Evolutionary conservation across 768 basidiomycete genomes (phyloP).

Genomic region (Lentinula sp.): DNA sequence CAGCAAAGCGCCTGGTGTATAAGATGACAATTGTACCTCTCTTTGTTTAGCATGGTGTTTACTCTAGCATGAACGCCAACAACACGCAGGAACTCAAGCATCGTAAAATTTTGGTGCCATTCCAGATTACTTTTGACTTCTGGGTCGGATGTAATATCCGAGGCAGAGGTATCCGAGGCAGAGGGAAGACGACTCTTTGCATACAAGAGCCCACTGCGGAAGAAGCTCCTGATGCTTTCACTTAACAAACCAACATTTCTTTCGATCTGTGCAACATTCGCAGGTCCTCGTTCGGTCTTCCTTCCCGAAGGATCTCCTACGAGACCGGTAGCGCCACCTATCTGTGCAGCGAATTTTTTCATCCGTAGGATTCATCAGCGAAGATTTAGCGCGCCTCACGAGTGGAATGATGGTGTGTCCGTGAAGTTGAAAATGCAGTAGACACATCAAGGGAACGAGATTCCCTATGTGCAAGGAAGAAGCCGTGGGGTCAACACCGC

Average conservation of each 20-base stretch:
- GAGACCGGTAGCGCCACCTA: constrained; percentile 94
- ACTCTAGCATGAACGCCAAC: constrained; percentile 80
- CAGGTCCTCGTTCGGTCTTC: constrained; percentile 68
- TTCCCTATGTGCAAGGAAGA: constrained; percentile 90
- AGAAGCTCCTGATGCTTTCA: constrained; percentile 65
- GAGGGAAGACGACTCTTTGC: constrained; percentile 30
- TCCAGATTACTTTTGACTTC: constrained; percentile 45
- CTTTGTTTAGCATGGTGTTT: constrained; percentile 84
- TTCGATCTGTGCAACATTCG: constrained; percentile 53
- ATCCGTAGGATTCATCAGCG: background rate
- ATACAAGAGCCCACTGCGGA: constrained; percentile 58
- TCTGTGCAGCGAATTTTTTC: constrained; percentile 37
- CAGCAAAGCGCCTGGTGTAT: background rate
- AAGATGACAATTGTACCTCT: constrained; percentile 53
- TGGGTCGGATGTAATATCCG: constrained; percentile 14
- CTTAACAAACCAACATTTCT: constrained; percentile 63
- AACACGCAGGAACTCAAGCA: constrained; percentile 80
- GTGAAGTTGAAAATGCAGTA: constrained; percentile 83
- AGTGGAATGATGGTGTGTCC: constrained; percentile 83
- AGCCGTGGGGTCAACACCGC: constrained; percentile 92
- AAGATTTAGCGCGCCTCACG: constrained; percentile 38
- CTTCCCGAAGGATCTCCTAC: constrained; percentile 96
- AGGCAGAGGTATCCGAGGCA: background rate
- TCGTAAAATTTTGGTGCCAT: constrained; percentile 69
- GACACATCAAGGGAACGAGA: constrained; percentile 77